phyloP scores from a whole-genome alignment of 169 alveolate genomes.

The Plasmodium fragile region DNA sequence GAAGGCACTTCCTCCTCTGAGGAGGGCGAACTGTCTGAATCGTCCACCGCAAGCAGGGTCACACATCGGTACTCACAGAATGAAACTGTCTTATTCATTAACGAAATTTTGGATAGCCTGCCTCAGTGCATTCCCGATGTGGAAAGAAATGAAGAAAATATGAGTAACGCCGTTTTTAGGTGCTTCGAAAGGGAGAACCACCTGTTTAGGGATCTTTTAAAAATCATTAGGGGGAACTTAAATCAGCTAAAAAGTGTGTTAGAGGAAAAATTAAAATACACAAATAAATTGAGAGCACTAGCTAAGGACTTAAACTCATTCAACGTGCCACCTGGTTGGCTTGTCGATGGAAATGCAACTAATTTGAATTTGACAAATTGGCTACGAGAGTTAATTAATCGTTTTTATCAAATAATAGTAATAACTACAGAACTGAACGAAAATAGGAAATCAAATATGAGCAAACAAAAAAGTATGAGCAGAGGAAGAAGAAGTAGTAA shows the following conservation, averaged over 20 bases:
- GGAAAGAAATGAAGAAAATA: slow-evolving; percentile 85
- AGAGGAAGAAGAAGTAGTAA: not conserved
- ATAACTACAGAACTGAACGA: slow-evolving; percentile 68
- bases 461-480: not conserved
- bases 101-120: slow-evolving; percentile 80
- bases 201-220: slow-evolving; percentile 30
- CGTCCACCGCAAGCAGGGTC: slow-evolving; percentile 8
- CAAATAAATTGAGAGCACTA: slow-evolving; percentile 71
- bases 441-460: not conserved
- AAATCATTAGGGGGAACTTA: slow-evolving; percentile 51
- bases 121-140: slow-evolving; percentile 86
- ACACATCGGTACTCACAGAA: slow-evolving; percentile 76
- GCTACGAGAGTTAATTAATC: slow-evolving; percentile 47
- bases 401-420: slow-evolving; percentile 70
- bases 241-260: slow-evolving; percentile 64
- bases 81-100: slow-evolving; percentile 78
- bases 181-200: slow-evolving; percentile 93
- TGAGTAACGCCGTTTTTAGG: slow-evolving; percentile 94
- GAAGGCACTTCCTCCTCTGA: not conserved
- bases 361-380: slow-evolving; percentile 63
- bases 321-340: slow-evolving; percentile 74
- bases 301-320: slow-evolving; percentile 67
- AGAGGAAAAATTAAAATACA: slow-evolving; percentile 72
- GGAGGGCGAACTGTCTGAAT: slow-evolving; percentile 33
- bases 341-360: slow-evolving; percentile 53